phyloP scores from a whole-genome alignment of 2,329 filamentous ascomycete species.

The Pestalotiopsis sp. region DNA sequence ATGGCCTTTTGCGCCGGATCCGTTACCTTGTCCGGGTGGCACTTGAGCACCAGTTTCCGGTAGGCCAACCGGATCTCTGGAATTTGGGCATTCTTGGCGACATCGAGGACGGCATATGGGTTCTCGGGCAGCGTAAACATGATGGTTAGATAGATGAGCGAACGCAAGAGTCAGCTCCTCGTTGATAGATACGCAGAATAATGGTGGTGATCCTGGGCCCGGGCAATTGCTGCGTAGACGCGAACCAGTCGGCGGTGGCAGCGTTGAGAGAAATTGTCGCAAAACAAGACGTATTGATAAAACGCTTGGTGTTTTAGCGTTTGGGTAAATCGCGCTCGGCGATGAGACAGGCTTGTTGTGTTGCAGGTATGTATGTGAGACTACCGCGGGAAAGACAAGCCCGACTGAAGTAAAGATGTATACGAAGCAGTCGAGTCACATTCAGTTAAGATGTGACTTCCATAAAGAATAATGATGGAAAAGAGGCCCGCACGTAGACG shows the following conservation, averaged over 20 bases:
- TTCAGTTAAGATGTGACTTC: conserved; percentile 38
- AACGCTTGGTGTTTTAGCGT: conserved; percentile 27
- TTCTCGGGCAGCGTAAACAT: conserved; percentile 65
- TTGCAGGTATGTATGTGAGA: conserved; percentile 10
- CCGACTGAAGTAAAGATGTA: conserved; percentile 16
- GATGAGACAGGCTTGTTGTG: neutral
- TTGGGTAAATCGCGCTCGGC: conserved; percentile 21
- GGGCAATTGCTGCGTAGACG: conserved; percentile 22
- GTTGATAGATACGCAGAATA: neutral
- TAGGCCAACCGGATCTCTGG: conserved; percentile 78
- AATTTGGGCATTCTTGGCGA: conserved; percentile 71
- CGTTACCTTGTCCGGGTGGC: conserved; percentile 90
- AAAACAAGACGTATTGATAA: conserved; percentile 20
- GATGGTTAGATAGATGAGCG: conserved; percentile 23
- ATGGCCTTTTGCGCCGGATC: conserved; percentile 74
- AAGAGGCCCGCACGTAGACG: conserved; percentile 16
- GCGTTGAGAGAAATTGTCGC: conserved; percentile 25
- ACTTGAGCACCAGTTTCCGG: conserved; percentile 84
- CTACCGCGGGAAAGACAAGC: neutral
- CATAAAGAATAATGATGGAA: conserved; percentile 13
- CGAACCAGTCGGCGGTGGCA: conserved; percentile 27
- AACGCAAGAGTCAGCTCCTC: neutral
- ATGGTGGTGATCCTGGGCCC: neutral
- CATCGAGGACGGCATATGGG: conserved; percentile 78
- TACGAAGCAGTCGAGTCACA: conserved; percentile 26